Conservation (phyloP, 2,329 filamentous ascomycete genomes). For the Calonectria leucothoes region DNA sequence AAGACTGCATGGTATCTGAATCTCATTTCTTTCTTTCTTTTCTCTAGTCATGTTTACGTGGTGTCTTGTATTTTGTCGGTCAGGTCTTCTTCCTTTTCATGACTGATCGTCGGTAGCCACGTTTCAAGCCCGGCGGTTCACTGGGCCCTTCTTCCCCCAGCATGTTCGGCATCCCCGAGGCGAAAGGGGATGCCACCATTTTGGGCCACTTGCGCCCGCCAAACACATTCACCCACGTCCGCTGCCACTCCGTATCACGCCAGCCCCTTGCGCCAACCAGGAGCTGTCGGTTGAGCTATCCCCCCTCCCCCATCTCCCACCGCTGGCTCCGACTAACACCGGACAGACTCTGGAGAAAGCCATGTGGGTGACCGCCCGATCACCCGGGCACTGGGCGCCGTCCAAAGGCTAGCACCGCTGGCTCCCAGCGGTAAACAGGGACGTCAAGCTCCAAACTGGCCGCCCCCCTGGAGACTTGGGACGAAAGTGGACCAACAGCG, state of each 20-base stretch:
- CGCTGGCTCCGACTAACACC: background rate
- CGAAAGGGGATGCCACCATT: conserved; percentile 4
- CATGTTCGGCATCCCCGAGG: conserved; percentile 17
- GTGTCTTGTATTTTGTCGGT: background rate
- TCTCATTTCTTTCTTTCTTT: conserved; percentile 2
- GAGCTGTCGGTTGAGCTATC: background rate
- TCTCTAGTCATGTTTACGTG: background rate
- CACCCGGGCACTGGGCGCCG: background rate
- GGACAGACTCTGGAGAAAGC: conserved; percentile 2
- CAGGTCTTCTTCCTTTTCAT: conserved; percentile 1
- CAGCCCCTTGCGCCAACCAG: background rate
- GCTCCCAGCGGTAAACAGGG: background rate
- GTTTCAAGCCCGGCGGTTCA: background rate
- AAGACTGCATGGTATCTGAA: background rate
- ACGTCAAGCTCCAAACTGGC: background rate
- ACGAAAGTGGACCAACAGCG: conserved; percentile 4
- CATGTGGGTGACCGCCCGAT: background rate
- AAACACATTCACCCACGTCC: background rate
- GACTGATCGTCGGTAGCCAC: conserved; percentile 8
- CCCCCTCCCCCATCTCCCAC: background rate
- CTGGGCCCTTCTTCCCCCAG: background rate
- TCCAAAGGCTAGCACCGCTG: background rate
- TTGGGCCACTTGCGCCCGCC: conserved; percentile 12
- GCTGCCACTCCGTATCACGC: background rate
- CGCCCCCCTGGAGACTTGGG: conserved; percentile 9